These are phyloP conservation scores for Fusarium chlamydosporum DNA, from an alignment of 2,329 filamentous ascomycete genomes.

Conservation along the genomic window DNA sequence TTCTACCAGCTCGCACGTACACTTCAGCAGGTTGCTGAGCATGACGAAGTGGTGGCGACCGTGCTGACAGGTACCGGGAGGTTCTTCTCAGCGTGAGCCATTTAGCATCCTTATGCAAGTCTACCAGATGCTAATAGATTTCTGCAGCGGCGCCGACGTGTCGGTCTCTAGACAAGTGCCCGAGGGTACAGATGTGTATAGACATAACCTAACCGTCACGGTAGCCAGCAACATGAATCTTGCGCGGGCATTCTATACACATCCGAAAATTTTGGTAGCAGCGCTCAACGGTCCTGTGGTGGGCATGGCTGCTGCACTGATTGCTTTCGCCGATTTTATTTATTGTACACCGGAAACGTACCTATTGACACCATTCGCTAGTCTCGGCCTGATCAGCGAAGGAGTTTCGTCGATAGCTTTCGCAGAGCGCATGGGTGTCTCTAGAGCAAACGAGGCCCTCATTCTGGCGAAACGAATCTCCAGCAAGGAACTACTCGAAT, in stretches of 20 bases:
- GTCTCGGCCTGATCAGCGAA: neutral
- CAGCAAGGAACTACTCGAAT: neutral
- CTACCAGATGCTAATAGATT: neutral
- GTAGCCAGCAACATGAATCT: conserved; percentile 13
- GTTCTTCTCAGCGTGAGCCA: conserved; percentile 11
- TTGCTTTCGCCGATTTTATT: conserved; percentile 5
- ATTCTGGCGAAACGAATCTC: neutral
- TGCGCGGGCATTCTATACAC: neutral
- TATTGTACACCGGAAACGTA: neutral
- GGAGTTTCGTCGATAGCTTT: conserved; percentile 1
- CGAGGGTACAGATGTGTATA: neutral
- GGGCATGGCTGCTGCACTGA: conserved; percentile 8
- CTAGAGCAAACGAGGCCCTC: conserved; percentile 1
- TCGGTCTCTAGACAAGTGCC: neutral
- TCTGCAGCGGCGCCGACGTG: neutral
- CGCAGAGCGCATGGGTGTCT: neutral
- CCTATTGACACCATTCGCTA: conserved; percentile 7
- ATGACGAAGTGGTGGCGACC: conserved; percentile 8
- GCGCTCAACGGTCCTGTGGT: conserved; percentile 9
- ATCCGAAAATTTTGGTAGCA: conserved; percentile 4
- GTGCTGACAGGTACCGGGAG: neutral
- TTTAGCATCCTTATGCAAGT: fast-evolving
- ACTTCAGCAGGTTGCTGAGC: neutral
- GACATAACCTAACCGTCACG: neutral
- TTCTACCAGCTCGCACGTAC: conserved; percentile 11